Base-by-base conservation (phyloP, 139 green algal genomes). In the Ulvella scutata region DNA sequence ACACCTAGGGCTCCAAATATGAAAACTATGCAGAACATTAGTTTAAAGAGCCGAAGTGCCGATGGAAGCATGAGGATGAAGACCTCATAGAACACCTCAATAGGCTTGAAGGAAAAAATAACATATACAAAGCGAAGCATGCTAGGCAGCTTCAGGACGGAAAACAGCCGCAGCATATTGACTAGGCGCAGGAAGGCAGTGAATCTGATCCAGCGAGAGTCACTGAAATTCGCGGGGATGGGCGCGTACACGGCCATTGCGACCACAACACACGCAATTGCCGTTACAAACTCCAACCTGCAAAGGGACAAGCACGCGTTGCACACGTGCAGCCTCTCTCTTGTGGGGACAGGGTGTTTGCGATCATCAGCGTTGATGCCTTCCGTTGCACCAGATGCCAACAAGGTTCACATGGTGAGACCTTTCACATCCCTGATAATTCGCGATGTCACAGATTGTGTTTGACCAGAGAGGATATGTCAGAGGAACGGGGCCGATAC, bases 21-120 rank as follows among this genome's bases (percentile, higher is more conserved):
- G 20, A 36, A 67, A 23, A 67, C 20, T 67, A 67, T 67, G 20
- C 51, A 67, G 20, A 67, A 67, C 51, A 67, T 67, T 6, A 67
- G 51, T 26, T 67, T n/a, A 29, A n/a, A 67, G 31, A 67, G 33
- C 4, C 51, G 51, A 26, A 67, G 31, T 23, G 51, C 51, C 10
- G 51, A n/a, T 67, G 51, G 51, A 67, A 67, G 51, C 51, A 67
- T 67, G n/a, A 26, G n/a, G n/a, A 67, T 13, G 51, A 67, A 67
- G 7, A 26, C 33, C 17, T 67, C 51, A 29, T 67, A 67, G 33
- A 67, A 67, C 13, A 67, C n/a, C 51, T 23, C 33, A 26, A 67
- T 67, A 29, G 31, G 51, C 33, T 67, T 26, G 20, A 67, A n/a
- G 13, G 51, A 67, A 9, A 67, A n/a, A 34, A 67, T 67, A 13